Base-by-base conservation (phyloP, 176 grass and related monocot species). In the Pontederia crassipes region DNA sequence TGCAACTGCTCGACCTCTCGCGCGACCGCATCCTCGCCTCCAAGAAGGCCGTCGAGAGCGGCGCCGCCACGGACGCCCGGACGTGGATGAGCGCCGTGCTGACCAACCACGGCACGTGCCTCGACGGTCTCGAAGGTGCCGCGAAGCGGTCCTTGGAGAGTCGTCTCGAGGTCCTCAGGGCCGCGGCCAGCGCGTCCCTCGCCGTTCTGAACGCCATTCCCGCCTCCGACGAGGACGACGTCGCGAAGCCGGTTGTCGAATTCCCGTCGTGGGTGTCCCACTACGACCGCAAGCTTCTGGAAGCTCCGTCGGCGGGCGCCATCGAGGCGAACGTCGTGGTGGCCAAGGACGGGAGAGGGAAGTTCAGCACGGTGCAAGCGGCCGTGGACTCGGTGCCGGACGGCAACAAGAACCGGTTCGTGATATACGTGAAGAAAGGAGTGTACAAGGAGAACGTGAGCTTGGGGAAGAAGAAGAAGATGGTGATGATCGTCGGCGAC, bases 401-500 rank as follows among this genome's bases (percentile, higher is more conserved):
- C 46, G 54, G 68, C 17, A 69, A 73, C 52, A 82, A 73, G 51
- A 48, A 20, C 4, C 51, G 85, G 57, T 79, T 75, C 72, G 78
- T 87, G 12, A 87, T 87, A 52, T 68, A 81, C 67, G 74, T 87
- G 52, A 82, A 69, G 66, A 82, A 72, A 5, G 80, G 85, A 16
- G 69, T 88, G 67, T 88, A 83, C 76, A 73, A 70, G 66, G 85
- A 88, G 76, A 72, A 79, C 58, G 28, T 88, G 0, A 68, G 52
- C 50, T 63, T 88, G 59, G 67, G 72, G 27, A 88, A 74, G 72
- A 76, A 69, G 72, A 88, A 80, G 68, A 74, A 60, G 17, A 74
- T 77, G 47, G 72, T 88, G 72, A 79, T 83, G 72, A 71, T 88
- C 58, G 59, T 79, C 12, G 85, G 85, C 8, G 85, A 88, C 69